Evolutionary conservation across 1,284 basidiomycete genomes (phyloP).

Genomic region (Taiwanofungus camphoratus): DNA sequence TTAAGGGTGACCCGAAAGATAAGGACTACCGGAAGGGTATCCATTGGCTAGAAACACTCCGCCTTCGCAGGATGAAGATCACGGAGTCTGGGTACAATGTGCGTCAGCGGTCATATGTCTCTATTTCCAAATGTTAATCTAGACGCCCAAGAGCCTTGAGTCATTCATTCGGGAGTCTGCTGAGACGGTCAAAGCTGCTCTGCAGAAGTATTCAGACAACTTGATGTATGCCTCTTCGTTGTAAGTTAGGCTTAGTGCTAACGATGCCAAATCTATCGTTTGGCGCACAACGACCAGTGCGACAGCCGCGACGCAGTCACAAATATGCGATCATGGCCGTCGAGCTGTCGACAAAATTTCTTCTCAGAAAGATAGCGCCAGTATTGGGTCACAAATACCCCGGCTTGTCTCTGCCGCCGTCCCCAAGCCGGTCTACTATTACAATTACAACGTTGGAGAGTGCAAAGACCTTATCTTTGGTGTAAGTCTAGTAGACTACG

Average conservation of each 20-base stretch:
- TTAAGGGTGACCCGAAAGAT: slow-evolving; percentile 62
- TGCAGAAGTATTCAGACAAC: slow-evolving; percentile 74
- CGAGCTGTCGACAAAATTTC: slow-evolving; percentile 59
- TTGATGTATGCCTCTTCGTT: slow-evolving; percentile 62
- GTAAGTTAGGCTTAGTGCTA: too few relatives aligned
- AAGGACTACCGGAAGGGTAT: slow-evolving; percentile 90
- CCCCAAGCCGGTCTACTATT: slow-evolving; percentile 65
- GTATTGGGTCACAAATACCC: slow-evolving; percentile 48
- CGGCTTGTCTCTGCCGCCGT: slow-evolving; percentile 55
- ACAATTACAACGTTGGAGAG: slow-evolving; percentile 82
- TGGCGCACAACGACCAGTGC: slow-evolving; percentile 47
- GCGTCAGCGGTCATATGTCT: slow-evolving; percentile 11
- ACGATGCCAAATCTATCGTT: too few relatives aligned
- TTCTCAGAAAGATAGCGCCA: slow-evolving; percentile 62
- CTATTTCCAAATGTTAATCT: background rate
- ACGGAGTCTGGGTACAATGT: slow-evolving; percentile 78
- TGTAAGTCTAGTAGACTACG: slow-evolving; percentile 88
- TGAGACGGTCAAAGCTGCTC: slow-evolving; percentile 52
- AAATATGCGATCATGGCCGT: slow-evolving; percentile 54
- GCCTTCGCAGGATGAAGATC: slow-evolving; percentile 78
- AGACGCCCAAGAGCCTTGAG: slow-evolving; percentile 63
- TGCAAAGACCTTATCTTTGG: slow-evolving; percentile 92
- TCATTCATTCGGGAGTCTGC: slow-evolving; percentile 76
- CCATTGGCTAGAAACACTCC: slow-evolving; percentile 90
- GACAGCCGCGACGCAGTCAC: slow-evolving; percentile 62